Base-by-base conservation (phyloP, 2,329 filamentous ascomycete genomes). In the Ophiostoma sp. region DNA sequence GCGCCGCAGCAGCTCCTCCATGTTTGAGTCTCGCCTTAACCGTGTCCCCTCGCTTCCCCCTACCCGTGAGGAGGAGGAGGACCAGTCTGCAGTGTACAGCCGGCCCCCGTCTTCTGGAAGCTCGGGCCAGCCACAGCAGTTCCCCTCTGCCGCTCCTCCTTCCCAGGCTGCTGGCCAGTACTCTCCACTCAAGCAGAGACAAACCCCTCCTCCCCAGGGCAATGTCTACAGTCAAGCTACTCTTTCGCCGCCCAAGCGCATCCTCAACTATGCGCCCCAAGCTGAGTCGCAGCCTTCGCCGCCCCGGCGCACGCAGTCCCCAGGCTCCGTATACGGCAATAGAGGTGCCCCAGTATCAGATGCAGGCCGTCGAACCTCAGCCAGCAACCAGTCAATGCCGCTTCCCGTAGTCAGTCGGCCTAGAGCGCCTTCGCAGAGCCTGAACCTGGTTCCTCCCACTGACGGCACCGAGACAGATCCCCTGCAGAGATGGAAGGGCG, bases 401-500 rank as follows among this genome's bases (percentile, higher is more conserved):
- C 39, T 39, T 0, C 75, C 77, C 35, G 73, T 71, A 8, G 73
- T 27, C 1, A 27, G 57, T 1, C 81, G 85, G 27, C 78, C 81
- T 15, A 81, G 86, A 68, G 85, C 83, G 1, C 80, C 84, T 69
- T 89, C 86, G 3, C 80, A 86, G 70, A 81, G 80, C 36, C 78
- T 88, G 68, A 86, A 87, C 74, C 83, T 89, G 73, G 82, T 90
- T 52, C 80, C 85, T 10, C 88, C 89, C 1, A 89, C 84, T 1
- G 88, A 90, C 77, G 88, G 88, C 1, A 85, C 86, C 27, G 87
- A 90, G 75, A 80, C 87, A 23, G 95, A 99, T 80, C 88, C 89
- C 1, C 82, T 99, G 7, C 86, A 96, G 77, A 86, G 95, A 74
- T 99, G 95, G 95, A 93, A 91, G 80, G 96, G 96, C 3, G 86